These are phyloP conservation scores for Diplosphaera chodatii DNA, from an alignment of 139 green algal genomes.

Conservation along the genomic window DNA sequence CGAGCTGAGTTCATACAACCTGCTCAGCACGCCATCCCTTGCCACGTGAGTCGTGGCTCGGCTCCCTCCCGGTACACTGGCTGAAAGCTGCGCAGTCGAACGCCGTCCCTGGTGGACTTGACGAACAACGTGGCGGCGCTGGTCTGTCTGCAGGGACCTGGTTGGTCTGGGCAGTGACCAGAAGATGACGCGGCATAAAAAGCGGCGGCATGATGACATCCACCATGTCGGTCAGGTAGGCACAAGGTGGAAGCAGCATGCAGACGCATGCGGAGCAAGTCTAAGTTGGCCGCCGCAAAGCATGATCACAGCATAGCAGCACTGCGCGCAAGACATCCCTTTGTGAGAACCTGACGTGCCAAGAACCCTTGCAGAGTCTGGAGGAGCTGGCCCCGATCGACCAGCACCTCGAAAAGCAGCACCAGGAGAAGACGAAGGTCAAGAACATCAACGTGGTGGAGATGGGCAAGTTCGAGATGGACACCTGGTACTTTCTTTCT, in stretches of 20 bases:
- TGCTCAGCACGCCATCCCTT: neutral
- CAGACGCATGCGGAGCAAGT: no score
- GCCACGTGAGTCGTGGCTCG: no score
- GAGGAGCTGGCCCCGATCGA: conserved; percentile 35
- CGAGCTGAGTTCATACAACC: neutral
- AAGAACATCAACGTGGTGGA: conserved; percentile 59
- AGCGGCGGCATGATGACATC: conserved; percentile 70
- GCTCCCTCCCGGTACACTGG: no score
- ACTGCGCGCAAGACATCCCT: no score
- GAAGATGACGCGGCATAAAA: conserved; percentile 79
- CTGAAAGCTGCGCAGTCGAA: no score
- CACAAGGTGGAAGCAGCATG: no score
- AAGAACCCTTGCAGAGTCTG: conserved; percentile 21
- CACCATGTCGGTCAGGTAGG: conserved; percentile 51
- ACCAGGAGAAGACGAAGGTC: conserved; percentile 71
- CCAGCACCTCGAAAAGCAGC: conserved; percentile 57
- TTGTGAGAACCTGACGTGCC: no score
- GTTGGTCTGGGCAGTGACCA: conserved; percentile 27
- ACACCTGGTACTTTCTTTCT: neutral
- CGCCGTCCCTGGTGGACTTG: no score
- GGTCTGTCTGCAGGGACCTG: neutral
- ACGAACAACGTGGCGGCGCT: no score
- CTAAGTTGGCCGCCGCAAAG: no score
- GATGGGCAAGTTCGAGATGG: conserved; percentile 46
- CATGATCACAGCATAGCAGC: no score